These are phyloP conservation scores for Kwoniella shivajii DNA, from an alignment of 1,284 basidiomycete species.

Conservation along the genomic window DNA sequence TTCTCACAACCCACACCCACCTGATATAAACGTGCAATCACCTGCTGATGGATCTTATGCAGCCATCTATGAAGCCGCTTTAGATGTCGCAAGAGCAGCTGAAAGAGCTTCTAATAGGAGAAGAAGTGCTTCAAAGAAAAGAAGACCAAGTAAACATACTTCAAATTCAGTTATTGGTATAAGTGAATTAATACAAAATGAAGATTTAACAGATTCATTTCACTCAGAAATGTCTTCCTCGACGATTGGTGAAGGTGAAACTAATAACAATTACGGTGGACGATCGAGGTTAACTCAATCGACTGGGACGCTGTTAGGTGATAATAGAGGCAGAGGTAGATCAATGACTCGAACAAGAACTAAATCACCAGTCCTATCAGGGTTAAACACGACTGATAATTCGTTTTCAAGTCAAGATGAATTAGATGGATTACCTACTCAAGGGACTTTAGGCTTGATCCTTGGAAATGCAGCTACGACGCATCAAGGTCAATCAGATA, in stretches of 20 bases:
- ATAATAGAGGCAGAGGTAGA: constrained; percentile 10
- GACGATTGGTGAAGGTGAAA: constrained; percentile 5
- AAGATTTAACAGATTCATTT: constrained; percentile 37
- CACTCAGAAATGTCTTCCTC: constrained; percentile 40
- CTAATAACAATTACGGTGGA: constrained; percentile 3
- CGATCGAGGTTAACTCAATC: constrained; percentile 13
- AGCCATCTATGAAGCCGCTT: constrained; percentile 50
- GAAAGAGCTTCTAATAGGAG: constrained; percentile 41
- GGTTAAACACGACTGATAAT: not conserved
- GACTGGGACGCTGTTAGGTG: constrained; percentile 9
- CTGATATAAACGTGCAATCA: constrained; percentile 21
- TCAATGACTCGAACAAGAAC: constrained; percentile 6
- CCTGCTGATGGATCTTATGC: constrained; percentile 30
- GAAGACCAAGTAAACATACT: constrained; percentile 17
- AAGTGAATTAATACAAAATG: constrained; percentile 1
- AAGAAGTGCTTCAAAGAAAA: constrained; percentile 15
- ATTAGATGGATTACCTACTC: constrained; percentile 5
- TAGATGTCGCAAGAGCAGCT: constrained; percentile 53
- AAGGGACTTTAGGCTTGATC: constrained; percentile 2
- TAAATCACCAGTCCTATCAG: not conserved
- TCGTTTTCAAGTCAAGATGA: not conserved
- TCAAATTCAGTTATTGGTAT: constrained; percentile 2
- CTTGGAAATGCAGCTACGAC: not conserved
- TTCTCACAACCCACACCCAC: constrained; percentile 10
- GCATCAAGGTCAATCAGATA: constrained; percentile 4